These are phyloP conservation scores for Ceratobasidium sp. DNA, from an alignment of 1,284 basidiomycete species.

Conservation along the genomic window DNA sequence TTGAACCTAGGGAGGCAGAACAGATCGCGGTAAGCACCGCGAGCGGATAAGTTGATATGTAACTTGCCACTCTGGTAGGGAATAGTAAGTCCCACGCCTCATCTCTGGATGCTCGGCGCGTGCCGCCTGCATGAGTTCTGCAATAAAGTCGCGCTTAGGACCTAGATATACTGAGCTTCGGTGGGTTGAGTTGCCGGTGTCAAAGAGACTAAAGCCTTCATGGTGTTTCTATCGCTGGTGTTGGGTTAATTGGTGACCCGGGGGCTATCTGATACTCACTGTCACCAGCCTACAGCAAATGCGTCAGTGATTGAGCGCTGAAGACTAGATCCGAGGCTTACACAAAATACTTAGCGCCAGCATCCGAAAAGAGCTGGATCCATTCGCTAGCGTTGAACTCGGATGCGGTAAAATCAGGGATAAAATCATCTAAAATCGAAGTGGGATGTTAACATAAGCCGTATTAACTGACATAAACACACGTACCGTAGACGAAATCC, in stretches of 20 bases:
- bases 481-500: conserved; percentile 61
- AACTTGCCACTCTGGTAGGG: conserved; percentile 55
- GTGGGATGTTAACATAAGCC: neutral
- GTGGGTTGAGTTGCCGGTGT: conserved; percentile 66
- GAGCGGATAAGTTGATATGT: neutral
- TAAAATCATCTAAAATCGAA: conserved; percentile 64
- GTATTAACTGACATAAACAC: neutral
- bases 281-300: conserved; percentile 15
- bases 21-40: neutral
- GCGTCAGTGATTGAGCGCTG: neutral
- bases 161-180: conserved; percentile 65
- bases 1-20: conserved; percentile 60
- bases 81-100: conserved; percentile 67
- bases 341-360: conserved; percentile 72
- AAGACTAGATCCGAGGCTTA: conserved; percentile 50
- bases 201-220: conserved; percentile 65
- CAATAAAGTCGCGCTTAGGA: conserved; percentile 67
- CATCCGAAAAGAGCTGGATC: conserved; percentile 67
- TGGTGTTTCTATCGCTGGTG: conserved; percentile 54
- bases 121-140: conserved; percentile 67
- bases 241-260: neutral
- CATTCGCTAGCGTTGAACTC: conserved; percentile 68
- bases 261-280: neutral
- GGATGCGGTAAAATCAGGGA: conserved; percentile 65
- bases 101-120: conserved; percentile 65